Percentiles rank a stretch among this genome's conserved stretches.
These are phyloP conservation scores for Acanthamoeba lenticulata DNA, from an alignment of 208 protist species.

Conservation along the genomic window DNA sequence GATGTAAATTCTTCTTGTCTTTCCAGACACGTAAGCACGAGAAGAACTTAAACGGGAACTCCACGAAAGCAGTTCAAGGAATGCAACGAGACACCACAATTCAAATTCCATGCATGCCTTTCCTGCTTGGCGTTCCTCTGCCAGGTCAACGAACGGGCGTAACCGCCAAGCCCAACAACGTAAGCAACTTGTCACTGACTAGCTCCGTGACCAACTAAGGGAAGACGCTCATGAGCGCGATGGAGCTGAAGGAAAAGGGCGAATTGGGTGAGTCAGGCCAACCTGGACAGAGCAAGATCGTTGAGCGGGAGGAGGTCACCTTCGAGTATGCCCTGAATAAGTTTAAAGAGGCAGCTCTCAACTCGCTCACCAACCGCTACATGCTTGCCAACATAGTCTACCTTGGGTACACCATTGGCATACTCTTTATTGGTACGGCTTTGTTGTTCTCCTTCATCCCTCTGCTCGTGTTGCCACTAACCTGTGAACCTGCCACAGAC, in stretches of 20 bases:
- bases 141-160: neutral
- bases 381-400: neutral
- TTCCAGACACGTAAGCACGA: neutral
- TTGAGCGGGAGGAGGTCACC: too few species aligned
- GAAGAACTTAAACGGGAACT: neutral
- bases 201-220: too few species aligned
- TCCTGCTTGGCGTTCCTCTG: too few species aligned
- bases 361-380: neutral
- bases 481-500: too few species aligned
- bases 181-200: neutral
- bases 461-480: too few species aligned
- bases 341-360: neutral
- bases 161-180: neutral
- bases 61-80: neutral
- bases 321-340: neutral
- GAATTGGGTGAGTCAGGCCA: neutral
- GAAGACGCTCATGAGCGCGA: neutral
- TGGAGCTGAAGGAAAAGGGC: neutral
- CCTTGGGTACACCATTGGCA: neutral
- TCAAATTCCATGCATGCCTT: too few species aligned
- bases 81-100: neutral
- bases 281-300: neutral
- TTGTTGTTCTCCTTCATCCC: too few species aligned
- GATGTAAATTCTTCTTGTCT: neutral
- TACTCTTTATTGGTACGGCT: neutral